Conservation (phyloP, 2,329 filamentous ascomycete genomes). For the Paracamarosporium sp. region DNA sequence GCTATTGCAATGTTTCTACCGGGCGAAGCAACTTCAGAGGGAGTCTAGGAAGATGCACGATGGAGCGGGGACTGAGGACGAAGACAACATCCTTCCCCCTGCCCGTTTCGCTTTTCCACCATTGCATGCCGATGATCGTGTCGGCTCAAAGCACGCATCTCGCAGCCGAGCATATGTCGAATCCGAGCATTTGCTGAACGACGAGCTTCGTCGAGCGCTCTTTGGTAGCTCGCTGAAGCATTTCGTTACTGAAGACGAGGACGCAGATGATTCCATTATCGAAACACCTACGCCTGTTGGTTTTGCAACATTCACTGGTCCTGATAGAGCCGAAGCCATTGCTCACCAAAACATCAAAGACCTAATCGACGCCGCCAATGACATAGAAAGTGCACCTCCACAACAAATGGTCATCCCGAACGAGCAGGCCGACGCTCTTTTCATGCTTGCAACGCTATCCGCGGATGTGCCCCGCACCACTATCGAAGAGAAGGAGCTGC, state of each 20-base stretch:
- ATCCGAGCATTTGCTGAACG: conserved; percentile 44
- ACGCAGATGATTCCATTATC: conserved; percentile 40
- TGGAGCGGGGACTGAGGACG: conserved; percentile 50
- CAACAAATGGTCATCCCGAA: conserved; percentile 44
- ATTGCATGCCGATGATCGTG: conserved; percentile 31
- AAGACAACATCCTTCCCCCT: conserved; percentile 45
- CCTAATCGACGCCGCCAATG: conserved; percentile 40
- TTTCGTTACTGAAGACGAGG: conserved; percentile 38
- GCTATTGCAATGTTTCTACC: conserved; percentile 46
- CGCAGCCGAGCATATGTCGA: conserved; percentile 50
- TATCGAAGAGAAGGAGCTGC: conserved; percentile 9
- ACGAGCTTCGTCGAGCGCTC: conserved; percentile 31
- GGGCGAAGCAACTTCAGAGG: conserved; percentile 45
- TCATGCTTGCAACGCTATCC: conserved; percentile 45
- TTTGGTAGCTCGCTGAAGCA: conserved; percentile 29
- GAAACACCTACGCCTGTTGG: conserved; percentile 30
- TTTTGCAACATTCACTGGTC: conserved; percentile 52
- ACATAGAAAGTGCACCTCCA: conserved; percentile 39
- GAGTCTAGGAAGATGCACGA: conserved; percentile 39
- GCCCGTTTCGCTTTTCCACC: conserved; percentile 37
- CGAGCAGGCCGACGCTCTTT: conserved; percentile 50
- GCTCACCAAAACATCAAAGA: conserved; percentile 45
- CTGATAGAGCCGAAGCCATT: conserved; percentile 49
- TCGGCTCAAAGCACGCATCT: conserved; percentile 46
- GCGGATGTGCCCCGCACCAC: conserved; percentile 26